Evolutionary conservation across 441 rosid species (phyloP), one percentile per base, ranked within the genome.

Genomic region (Mallotus repandus): DNA sequence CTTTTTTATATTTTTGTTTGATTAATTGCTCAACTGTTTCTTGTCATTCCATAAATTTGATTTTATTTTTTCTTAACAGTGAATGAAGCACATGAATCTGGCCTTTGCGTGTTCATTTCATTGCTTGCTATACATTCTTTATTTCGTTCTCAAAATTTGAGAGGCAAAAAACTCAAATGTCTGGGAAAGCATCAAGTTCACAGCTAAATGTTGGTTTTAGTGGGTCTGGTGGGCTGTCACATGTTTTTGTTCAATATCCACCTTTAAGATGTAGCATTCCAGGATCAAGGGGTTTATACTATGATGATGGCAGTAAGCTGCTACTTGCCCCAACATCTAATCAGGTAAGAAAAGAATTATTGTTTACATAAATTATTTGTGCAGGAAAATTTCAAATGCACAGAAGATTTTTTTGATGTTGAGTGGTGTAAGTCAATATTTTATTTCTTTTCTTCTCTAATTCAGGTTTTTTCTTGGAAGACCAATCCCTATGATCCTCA

Each of bases 261-360:
- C 88, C 97, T 46, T 81, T 93, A 69, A 81, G 76, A 43, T 90
- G 94, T 84, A 80, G 83, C 81, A 59, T 87, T 83, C 88, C 89
- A 74, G 93, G 86, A 72, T 86, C 96, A 70, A 87, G 84, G 68
- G 89, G 90, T 71, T 85, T 91, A 71, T 89, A 84, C 86, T 93
- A 93, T 72, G 99, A 96, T 77, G 99, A 96, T 82, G 97, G 90
- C 73, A 89, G 85, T 85, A 93, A 88, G 84, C 75, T 89, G 77
- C 83, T 93, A 19, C 81, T 91, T 56, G 81, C 89, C 60, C 80
- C 89, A 58, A 85, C 92, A 59, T 83, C 88, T 78, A 77, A 80
- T 81, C 91, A 90, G 97, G 97, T 91, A 74, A 62, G 53, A 12
- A 35, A 35, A 5, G 2, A 35, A 35, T 35, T 77, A 54, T 59